Evolutionary conservation across 306 rosid genomes (phyloP).

Genomic region (Oxytropis ochrocephala): DNA sequence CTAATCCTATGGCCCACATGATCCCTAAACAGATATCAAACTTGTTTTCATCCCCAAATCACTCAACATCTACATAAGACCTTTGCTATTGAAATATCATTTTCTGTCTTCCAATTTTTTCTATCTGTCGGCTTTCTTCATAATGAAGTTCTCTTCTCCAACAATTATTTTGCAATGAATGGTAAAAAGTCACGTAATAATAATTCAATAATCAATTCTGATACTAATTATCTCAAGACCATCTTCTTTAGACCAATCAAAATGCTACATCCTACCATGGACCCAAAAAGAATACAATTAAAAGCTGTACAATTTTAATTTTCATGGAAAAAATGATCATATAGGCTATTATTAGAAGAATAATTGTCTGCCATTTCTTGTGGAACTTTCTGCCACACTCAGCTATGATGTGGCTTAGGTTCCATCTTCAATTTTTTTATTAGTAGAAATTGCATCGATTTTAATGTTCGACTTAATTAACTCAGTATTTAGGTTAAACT

Average conservation of each 20-base stretch:
- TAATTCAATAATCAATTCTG: constrained; percentile 3
- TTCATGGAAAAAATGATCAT: background rate
- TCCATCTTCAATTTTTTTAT: too few species aligned
- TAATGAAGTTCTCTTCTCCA: constrained; percentile 40
- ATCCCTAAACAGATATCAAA: constrained; percentile 36
- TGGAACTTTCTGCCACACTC: too few species aligned
- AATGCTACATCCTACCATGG: constrained; percentile 20
- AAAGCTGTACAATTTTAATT: background rate
- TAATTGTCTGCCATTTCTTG: background rate
- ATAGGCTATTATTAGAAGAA: background rate
- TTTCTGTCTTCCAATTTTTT: constrained; percentile 42
- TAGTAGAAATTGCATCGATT: too few species aligned
- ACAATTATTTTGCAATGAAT: background rate
- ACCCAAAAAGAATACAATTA: constrained; percentile 3
- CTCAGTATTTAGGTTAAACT: too few species aligned
- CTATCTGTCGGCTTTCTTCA: constrained; percentile 39
- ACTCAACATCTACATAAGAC: constrained; percentile 32
- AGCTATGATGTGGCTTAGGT: too few species aligned
- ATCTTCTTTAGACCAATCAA: constrained; percentile 14
- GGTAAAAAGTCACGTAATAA: constrained; percentile 14
- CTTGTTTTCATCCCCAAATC: constrained; percentile 46
- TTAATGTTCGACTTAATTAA: too few species aligned
- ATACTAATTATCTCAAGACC: constrained; percentile 2
- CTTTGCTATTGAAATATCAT: constrained; percentile 33
- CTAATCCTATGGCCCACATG: constrained; percentile 28